phyloP scores from a whole-genome alignment of 495 filamentous ascomycete genomes.

The Xylaria palmicola region DNA sequence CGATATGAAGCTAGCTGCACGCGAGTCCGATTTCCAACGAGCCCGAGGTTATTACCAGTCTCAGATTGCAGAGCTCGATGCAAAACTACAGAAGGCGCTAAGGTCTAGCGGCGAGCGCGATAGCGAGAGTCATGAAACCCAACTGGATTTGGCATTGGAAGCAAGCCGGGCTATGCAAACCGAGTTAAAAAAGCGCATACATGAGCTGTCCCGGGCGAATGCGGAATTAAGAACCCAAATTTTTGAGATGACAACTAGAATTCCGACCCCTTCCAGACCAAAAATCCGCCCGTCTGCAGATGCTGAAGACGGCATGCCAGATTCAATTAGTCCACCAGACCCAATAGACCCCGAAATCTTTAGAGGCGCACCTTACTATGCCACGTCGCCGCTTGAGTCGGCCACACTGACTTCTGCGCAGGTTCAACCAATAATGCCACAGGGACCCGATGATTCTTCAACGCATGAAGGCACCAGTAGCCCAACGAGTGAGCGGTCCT shows the following conservation, averaged over 20 bases:
- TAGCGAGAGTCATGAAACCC: conserved; percentile 31
- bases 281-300: conserved; percentile 9
- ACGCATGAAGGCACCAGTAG: conserved; percentile 40
- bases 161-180: conserved; percentile 40
- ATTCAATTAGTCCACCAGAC: conserved; percentile 21
- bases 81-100: conserved; percentile 42
- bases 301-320: conserved; percentile 20
- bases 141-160: conserved; percentile 36
- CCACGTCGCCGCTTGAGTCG: conserved; percentile 37
- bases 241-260: conserved; percentile 34
- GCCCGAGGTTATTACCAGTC: conserved; percentile 43
- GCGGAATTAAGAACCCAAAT: conserved; percentile 36
- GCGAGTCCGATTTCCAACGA: conserved; percentile 51
- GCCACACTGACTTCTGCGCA: conserved; percentile 4
- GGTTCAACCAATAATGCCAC: conserved; percentile 31
- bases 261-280: conserved; percentile 19
- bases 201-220: conserved; percentile 42
- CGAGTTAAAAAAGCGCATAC: conserved; percentile 44
- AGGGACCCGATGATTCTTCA: conserved; percentile 23
- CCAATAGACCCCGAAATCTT: conserved; percentile 37
- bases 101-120: conserved; percentile 19
- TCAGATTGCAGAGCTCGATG: conserved; percentile 42
- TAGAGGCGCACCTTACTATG: conserved; percentile 33
- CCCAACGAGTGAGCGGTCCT: conserved; percentile 45
- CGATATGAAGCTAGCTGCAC: conserved; percentile 49